Conservation (phyloP, 1,284 basidiomycete genomes). For the Tilletiopsis washingtonensis region DNA sequence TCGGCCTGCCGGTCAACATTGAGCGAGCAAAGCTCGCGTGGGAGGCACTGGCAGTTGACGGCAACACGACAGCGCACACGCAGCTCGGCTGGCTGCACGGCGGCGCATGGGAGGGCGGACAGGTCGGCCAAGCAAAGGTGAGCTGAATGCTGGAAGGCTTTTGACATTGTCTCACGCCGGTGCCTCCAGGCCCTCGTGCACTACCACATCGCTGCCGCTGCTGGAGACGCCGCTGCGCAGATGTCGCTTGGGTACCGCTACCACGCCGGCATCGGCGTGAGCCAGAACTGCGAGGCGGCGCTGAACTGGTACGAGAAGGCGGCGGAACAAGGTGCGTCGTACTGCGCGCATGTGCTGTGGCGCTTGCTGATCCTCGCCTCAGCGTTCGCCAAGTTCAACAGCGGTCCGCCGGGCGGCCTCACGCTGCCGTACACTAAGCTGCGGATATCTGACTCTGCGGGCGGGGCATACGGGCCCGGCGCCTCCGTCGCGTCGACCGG, state of each 20-base stretch:
- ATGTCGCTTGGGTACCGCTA: conserved; percentile 92
- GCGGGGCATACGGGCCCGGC: conserved; percentile 86
- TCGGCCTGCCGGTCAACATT: too few relatives aligned
- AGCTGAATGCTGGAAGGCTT: not conserved
- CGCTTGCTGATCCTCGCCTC: not conserved
- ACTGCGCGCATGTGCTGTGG: not conserved
- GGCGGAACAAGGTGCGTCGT: conserved; percentile 10
- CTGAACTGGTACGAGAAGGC: conserved; percentile 35
- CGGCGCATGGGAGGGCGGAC: conserved; percentile 8
- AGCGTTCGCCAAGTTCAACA: conserved; percentile 52
- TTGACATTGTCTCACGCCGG: not conserved
- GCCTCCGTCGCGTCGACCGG: conserved; percentile 72
- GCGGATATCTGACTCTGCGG: conserved; percentile 77
- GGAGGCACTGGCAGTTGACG: too few relatives aligned
- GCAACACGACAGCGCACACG: conserved; percentile 41
- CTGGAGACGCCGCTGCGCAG: conserved; percentile 74
- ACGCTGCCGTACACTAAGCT: conserved; percentile 75
- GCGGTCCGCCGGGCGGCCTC: conserved; percentile 82
- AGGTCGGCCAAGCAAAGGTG: not conserved
- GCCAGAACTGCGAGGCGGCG: conserved; percentile 57
- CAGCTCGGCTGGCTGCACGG: conserved; percentile 40
- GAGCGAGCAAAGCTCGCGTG: too few relatives aligned
- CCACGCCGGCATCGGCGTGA: conserved; percentile 78
- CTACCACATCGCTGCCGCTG: conserved; percentile 84
- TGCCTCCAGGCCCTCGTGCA: conserved; percentile 67